Percentiles rank a stretch among this genome's conserved stretches.
These are phyloP conservation scores for Oryza glaberrima DNA, from an alignment of 176 grass and related monocot genomes.

Conservation along the genomic window DNA sequence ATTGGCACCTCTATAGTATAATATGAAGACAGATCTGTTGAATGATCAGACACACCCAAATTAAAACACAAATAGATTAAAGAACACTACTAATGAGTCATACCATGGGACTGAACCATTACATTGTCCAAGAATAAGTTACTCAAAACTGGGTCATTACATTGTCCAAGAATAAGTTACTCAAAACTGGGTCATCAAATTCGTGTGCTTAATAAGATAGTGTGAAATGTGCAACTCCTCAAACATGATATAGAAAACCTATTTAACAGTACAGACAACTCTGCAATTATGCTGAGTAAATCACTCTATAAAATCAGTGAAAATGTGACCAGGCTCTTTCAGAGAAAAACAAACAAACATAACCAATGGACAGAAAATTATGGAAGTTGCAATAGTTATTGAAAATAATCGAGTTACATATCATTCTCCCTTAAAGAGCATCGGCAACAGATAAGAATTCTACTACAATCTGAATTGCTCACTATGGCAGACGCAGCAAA, in stretches of 20 bases:
- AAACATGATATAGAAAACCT: not conserved
- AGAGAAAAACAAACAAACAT: not conserved
- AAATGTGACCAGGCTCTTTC: not conserved
- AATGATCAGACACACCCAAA: not conserved
- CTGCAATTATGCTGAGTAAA: not conserved
- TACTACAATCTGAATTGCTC: constrained; percentile 35
- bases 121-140: not conserved
- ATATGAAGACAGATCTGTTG: not conserved
- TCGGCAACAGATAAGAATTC: constrained; percentile 28
- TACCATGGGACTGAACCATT: not conserved
- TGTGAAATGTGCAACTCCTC: not conserved
- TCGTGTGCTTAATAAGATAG: not conserved
- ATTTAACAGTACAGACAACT: not conserved
- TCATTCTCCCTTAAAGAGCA: constrained; percentile 46
- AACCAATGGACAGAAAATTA: not conserved
- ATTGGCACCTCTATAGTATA: not conserved
- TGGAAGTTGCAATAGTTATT: not conserved
- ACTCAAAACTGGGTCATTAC: not conserved
- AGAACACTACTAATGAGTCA: not conserved
- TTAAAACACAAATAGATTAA: not conserved
- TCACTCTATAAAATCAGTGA: not conserved
- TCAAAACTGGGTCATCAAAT: not conserved
- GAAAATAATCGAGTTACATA: constrained; percentile 13
- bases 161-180: not conserved
- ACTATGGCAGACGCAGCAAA: constrained; percentile 77